phyloP scores from a whole-genome alignment of 1,139 yeast genomes.

The Hyphopichia fennica region DNA sequence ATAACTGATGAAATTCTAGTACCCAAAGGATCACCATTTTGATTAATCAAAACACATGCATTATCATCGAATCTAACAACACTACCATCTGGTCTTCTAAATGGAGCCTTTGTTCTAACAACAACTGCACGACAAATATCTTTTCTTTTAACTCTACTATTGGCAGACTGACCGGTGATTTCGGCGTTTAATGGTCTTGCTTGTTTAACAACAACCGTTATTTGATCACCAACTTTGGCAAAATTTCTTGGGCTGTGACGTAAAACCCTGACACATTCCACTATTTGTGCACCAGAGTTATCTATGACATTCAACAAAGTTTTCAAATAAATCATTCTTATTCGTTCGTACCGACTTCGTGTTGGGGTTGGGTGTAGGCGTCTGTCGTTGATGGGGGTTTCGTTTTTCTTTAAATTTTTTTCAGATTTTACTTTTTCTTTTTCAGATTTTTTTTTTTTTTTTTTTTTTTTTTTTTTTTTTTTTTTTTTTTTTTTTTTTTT shows the following conservation, averaged over 20 bases:
- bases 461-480: too few species aligned
- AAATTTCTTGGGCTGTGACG: conserved; percentile 84
- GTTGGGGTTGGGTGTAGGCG: too few species aligned
- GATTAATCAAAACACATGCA: conserved; percentile 93
- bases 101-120: conserved; percentile 88
- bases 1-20: conserved; percentile 91
- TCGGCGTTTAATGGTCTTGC: conserved; percentile 71
- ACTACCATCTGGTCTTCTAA: conserved; percentile 84
- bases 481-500: too few species aligned
- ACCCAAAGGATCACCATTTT: conserved; percentile 91
- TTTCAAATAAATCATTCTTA: conserved; percentile 82
- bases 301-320: conserved; percentile 88
- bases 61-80: conserved; percentile 89
- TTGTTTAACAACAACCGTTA: conserved; percentile 92
- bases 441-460: too few species aligned
- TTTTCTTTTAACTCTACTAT: conserved; percentile 87
- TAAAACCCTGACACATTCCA: conserved; percentile 93
- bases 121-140: conserved; percentile 95
- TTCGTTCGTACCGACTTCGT: too few species aligned
- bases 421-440: too few species aligned
- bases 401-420: too few species aligned
- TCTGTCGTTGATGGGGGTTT: too few species aligned
- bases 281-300: conserved; percentile 93
- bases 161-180: conserved; percentile 66
- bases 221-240: conserved; percentile 86